A percentile compares a stretch with the other conserved stretches of the same genome.
Evolutionary conservation across 2,329 filamentous ascomycete species (phyloP).

Genomic region (Hypomyces perniciosus): DNA sequence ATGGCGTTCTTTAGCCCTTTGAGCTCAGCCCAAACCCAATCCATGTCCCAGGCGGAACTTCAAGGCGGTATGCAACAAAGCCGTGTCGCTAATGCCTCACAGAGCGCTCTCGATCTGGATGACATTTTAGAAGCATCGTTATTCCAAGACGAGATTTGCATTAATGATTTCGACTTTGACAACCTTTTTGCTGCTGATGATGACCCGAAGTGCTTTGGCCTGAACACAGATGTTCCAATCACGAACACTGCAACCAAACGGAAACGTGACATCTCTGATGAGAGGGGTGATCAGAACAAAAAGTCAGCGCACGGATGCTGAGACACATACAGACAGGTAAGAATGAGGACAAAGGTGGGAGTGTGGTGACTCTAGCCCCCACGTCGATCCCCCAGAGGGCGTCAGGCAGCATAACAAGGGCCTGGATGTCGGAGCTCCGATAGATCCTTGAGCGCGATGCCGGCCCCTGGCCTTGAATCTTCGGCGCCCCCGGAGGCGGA

Average conservation of each 20-base stretch:
- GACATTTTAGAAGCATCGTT: background rate
- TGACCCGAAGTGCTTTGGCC: background rate
- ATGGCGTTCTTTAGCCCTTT: too few species aligned
- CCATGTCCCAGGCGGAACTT: background rate
- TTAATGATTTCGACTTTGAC: background rate
- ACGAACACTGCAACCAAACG: background rate
- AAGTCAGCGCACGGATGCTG: background rate
- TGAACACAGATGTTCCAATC: background rate
- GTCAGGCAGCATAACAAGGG: too few species aligned
- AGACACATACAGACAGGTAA: background rate
- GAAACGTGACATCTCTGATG: background rate
- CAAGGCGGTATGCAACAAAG: background rate
- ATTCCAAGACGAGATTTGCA: background rate
- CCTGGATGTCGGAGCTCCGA: too few species aligned
- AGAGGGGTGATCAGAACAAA: background rate
- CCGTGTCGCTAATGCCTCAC: background rate
- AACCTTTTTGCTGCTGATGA: background rate
- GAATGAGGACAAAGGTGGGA: too few species aligned
- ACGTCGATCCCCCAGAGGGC: background rate
- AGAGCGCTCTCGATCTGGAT: background rate
- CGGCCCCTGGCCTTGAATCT: background rate
- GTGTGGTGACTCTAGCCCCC: too few species aligned
- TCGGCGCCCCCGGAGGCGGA: slow-evolving; percentile 11
- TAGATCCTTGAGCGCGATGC: too few species aligned
- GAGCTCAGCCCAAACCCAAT: too few species aligned